Evolutionary conservation across 2,329 filamentous ascomycete species (phyloP).

Genomic region (Sporothrix curviconia): DNA sequence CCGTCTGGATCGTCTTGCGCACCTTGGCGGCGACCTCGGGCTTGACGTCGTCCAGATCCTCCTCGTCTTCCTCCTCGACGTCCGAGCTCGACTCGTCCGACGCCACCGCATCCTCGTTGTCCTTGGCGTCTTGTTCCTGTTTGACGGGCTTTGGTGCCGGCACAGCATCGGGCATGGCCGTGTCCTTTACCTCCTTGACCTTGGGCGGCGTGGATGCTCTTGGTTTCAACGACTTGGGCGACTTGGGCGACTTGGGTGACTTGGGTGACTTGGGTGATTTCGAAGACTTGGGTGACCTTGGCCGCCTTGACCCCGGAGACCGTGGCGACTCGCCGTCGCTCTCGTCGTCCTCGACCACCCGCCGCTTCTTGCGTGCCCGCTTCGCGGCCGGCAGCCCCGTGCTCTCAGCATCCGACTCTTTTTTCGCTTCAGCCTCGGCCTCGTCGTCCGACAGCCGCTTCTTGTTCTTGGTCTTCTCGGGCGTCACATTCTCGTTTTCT

Average conservation of each 20-base stretch:
- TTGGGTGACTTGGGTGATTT: not conserved
- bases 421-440: constrained; percentile 18
- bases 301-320: not conserved
- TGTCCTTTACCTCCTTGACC: not conserved
- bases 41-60: constrained; percentile 45
- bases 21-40: constrained; percentile 69
- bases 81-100: constrained; percentile 30
- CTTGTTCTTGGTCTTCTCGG: constrained; percentile 29
- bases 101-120: constrained; percentile 43
- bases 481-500: constrained; percentile 35
- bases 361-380: constrained; percentile 41
- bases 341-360: constrained; percentile 47
- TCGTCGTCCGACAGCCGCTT: constrained; percentile 18
- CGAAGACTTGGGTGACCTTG: not conserved
- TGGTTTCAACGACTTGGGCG: not conserved
- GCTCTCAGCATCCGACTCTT: constrained; percentile 39
- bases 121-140: constrained; percentile 44
- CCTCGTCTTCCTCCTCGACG: constrained; percentile 36
- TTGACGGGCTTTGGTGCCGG: constrained; percentile 21
- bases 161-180: not conserved
- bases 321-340: not conserved
- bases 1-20: constrained; percentile 73
- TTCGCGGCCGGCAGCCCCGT: constrained; percentile 53
- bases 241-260: not conserved
- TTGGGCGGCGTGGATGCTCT: not conserved